phyloP scores from a whole-genome alignment of 2,329 filamentous ascomycete genomes.

The Pyricularia pennisetigena region DNA sequence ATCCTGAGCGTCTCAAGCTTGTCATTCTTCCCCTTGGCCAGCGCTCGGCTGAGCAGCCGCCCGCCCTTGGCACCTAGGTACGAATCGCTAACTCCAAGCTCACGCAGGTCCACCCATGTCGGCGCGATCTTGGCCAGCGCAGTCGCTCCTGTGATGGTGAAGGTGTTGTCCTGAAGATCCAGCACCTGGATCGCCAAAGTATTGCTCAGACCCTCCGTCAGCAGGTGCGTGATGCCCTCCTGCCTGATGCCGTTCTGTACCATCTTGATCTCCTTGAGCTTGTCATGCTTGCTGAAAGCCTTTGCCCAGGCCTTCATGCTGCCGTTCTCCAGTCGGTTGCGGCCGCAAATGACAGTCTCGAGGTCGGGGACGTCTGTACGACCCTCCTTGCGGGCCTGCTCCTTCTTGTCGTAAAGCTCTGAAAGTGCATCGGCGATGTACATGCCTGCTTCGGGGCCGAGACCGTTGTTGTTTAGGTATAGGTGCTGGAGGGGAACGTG shows the following conservation, averaged over 20 bases:
- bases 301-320: constrained; percentile 94
- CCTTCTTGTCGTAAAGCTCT: constrained; percentile 75
- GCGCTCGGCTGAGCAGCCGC: constrained; percentile 60
- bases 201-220: constrained; percentile 68
- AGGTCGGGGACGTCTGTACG: constrained; percentile 63
- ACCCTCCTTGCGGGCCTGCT: constrained; percentile 60
- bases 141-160: constrained; percentile 70
- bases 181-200: constrained; percentile 62
- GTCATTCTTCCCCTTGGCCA: constrained; percentile 65
- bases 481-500: constrained; percentile 89
- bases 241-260: constrained; percentile 88
- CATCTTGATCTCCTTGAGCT: constrained; percentile 86
- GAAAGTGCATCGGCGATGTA: constrained; percentile 82
- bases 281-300: constrained; percentile 71
- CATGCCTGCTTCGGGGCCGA: constrained; percentile 84
- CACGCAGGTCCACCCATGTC: constrained; percentile 65
- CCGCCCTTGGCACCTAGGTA: constrained; percentile 71
- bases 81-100: constrained; percentile 85
- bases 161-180: constrained; percentile 96
- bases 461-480: constrained; percentile 95
- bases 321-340: constrained; percentile 90
- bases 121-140: constrained; percentile 67
- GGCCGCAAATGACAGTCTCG: constrained; percentile 94
- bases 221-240: constrained; percentile 64
- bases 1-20: constrained; percentile 74